Base-by-base conservation (phyloP, 305 asterid species). In the Salvia sclarea region DNA sequence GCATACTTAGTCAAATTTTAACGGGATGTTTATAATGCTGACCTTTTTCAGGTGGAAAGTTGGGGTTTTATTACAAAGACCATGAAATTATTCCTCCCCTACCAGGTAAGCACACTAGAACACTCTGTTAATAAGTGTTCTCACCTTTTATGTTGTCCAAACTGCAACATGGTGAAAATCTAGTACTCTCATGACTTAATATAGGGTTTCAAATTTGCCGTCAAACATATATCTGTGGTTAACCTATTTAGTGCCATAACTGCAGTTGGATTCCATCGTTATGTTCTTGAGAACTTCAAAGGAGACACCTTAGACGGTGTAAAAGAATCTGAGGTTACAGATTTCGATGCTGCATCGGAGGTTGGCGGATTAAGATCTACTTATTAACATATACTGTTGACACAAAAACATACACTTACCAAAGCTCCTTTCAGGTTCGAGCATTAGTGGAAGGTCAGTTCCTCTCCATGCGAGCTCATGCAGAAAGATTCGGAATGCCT, bases 81-180 rank as follows among this genome's bases (percentile, higher is more conserved):
- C 89, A 78, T 65, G 96, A 91, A 81, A 84, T 84, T 69, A 90
- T 83, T 72, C 97, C 97, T 70, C 97, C 97, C 5, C 85, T 91
- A 18, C 97, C 96, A 25, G 91, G 97, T 85, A 65, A 74, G 83
- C 66, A 58, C 65, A 10, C 40, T 52, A 4, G n/a, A n/a, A n/a
- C n/a, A n/a, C n/a, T n/a, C n/a, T n/a, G n/a, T n/a, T n/a, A n/a
- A n/a, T n/a, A n/a, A n/a, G n/a, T n/a, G n/a, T n/a, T n/a, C n/a
- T n/a, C n/a, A n/a, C n/a, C n/a, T n/a, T n/a, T n/a, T n/a, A n/a
- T n/a, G n/a, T n/a, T n/a, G n/a, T n/a, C n/a, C n/a, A n/a, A n/a
- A n/a, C n/a, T n/a, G n/a, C n/a, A n/a, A n/a, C n/a, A n/a, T n/a
- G n/a, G n/a, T n/a, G n/a, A n/a, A n/a, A n/a, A n/a, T n/a, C n/a